A percentile compares a stretch with the other conserved stretches of the same genome.
Evolutionary conservation across 257 asterid species (phyloP).

Genomic region (Cruciata laevipes): DNA sequence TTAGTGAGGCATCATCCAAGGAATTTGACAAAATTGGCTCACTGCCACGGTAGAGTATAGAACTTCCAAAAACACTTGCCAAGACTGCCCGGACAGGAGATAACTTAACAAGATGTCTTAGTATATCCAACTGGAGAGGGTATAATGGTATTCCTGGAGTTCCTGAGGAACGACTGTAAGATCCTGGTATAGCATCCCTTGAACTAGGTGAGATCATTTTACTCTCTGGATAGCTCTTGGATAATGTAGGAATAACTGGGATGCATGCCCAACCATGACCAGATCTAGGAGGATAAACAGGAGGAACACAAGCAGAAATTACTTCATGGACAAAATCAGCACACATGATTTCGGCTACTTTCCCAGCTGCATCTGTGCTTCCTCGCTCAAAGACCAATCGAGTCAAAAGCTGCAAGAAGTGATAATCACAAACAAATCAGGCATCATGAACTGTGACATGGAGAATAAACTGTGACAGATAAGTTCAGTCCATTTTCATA

Average conservation of each 20-base stretch:
- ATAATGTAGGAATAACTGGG: conserved; percentile 77
- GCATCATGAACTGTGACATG: background rate
- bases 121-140: conserved; percentile 84
- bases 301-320: conserved; percentile 96
- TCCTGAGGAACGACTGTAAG: conserved; percentile 78
- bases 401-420: conserved; percentile 73
- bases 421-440: conserved; percentile 6
- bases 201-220: conserved; percentile 69
- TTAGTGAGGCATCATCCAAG: conserved; percentile 50
- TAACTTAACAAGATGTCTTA: conserved; percentile 86
- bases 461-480: too few species aligned
- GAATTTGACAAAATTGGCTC: conserved; percentile 66
- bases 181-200: conserved; percentile 79
- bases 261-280: conserved; percentile 98
- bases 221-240: conserved; percentile 51
- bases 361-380: conserved; percentile 94
- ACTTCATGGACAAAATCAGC: conserved; percentile 97
- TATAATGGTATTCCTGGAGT: conserved; percentile 79
- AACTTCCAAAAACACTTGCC: conserved; percentile 96
- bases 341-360: conserved; percentile 91
- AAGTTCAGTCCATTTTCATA: too few species aligned
- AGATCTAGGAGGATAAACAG: conserved; percentile 95
- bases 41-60: conserved; percentile 70
- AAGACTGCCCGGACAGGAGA: conserved; percentile 94
- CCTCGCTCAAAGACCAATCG: conserved; percentile 89